Evolutionary conservation across 495 filamentous ascomycete species (phyloP).

Genomic region (Trichoderma reesei): DNA sequence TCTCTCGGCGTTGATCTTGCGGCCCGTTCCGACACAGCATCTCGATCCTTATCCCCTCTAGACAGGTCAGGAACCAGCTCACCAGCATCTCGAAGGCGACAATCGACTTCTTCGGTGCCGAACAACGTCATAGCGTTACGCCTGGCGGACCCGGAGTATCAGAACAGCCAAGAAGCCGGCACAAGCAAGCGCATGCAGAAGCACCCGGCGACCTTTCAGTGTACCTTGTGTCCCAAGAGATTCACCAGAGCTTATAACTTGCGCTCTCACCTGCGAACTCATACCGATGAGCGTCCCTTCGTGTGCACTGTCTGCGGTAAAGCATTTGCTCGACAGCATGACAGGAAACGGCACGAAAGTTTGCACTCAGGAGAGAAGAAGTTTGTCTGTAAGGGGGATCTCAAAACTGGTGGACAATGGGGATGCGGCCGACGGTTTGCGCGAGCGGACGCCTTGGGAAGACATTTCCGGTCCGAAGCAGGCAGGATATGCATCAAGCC

Average conservation of each 20-base stretch:
- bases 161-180: constrained; percentile 49
- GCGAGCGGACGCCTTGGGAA: constrained; percentile 85
- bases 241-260: constrained; percentile 87
- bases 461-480: constrained; percentile 95
- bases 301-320: constrained; percentile 96
- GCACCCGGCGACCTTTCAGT: constrained; percentile 89
- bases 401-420: constrained; percentile 76
- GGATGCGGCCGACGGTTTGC: constrained; percentile 91
- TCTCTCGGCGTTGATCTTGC: constrained; percentile 37
- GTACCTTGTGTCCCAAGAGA: constrained; percentile 72
- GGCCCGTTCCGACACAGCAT: constrained; percentile 34
- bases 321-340: constrained; percentile 89
- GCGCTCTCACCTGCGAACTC: constrained; percentile 82
- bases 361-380: constrained; percentile 92
- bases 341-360: constrained; percentile 85
- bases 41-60: constrained; percentile 62
- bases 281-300: constrained; percentile 87
- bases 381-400: constrained; percentile 86
- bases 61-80: constrained; percentile 41
- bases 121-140: constrained; percentile 90
- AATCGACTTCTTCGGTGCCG: constrained; percentile 77
- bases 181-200: constrained; percentile 75
- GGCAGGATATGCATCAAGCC: constrained; percentile 95
- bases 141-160: constrained; percentile 78
- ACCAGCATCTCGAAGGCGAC: constrained; percentile 61